Conservation (phyloP, 2,329 filamentous ascomycete genomes). For the Ilyonectria robusta region DNA sequence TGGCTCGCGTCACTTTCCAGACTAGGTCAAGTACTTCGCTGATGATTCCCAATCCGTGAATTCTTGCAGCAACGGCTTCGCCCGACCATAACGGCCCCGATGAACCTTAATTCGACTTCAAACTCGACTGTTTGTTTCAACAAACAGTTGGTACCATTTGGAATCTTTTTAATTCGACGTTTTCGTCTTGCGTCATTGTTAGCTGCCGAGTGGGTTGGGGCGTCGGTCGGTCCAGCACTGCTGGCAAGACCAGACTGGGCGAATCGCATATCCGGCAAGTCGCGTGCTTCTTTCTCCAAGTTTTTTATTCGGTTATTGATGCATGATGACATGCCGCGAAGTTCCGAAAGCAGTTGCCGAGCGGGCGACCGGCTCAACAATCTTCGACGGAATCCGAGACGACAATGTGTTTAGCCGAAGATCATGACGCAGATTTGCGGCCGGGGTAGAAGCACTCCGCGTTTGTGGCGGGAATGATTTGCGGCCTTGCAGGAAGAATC, state of each 20-base stretch:
- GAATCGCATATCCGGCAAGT: slow-evolving; percentile 20
- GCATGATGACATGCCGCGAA: slow-evolving; percentile 17
- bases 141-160: not conserved
- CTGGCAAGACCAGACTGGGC: not conserved
- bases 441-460: slow-evolving; percentile 25
- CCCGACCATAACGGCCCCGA: slow-evolving; percentile 25
- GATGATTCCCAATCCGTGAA: slow-evolving; percentile 40
- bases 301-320: not conserved
- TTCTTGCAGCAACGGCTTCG: slow-evolving; percentile 37
- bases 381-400: slow-evolving; percentile 13
- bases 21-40: slow-evolving; percentile 28
- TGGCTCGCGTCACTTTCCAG: slow-evolving; percentile 30
- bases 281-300: slow-evolving; percentile 13
- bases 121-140: not conserved
- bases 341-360: slow-evolving; percentile 23
- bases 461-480: slow-evolving; percentile 18
- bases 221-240: slow-evolving; percentile 4
- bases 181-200: slow-evolving; percentile 5
- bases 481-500: slow-evolving; percentile 19
- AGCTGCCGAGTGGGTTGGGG: not conserved
- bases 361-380: slow-evolving; percentile 13
- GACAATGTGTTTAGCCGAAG: slow-evolving; percentile 23
- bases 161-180: slow-evolving; percentile 8
- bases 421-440: slow-evolving; percentile 24
- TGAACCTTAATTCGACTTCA: slow-evolving; percentile 40